These are phyloP conservation scores for Mycena vulgaris DNA, from an alignment of 768 basidiomycete genomes.

Conservation along the genomic window DNA sequence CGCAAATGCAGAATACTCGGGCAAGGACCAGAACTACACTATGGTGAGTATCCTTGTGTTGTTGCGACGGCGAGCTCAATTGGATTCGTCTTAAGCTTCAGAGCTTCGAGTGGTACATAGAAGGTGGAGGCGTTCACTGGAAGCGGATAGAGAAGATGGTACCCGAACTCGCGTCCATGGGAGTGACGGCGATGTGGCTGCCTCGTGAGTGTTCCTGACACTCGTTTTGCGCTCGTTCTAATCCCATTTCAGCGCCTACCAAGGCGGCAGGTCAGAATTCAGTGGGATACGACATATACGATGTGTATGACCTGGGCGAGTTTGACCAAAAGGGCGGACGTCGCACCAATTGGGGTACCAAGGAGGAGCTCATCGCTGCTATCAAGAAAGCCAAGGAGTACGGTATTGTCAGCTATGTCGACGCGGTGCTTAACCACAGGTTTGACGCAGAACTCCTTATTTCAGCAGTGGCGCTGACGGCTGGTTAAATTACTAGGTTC, in stretches of 20 bases:
- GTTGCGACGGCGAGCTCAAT: not conserved
- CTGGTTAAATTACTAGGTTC: conserved; percentile 55
- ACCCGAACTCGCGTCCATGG: conserved; percentile 38
- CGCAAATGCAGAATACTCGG: conserved; percentile 41
- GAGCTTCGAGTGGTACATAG: conserved; percentile 44
- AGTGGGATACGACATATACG: conserved; percentile 45
- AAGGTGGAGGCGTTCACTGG: conserved; percentile 43
- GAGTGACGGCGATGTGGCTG: conserved; percentile 45
- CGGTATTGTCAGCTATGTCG: conserved; percentile 71
- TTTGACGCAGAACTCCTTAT: conserved; percentile 58
- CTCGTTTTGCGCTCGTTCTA: not conserved
- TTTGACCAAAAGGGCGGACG: conserved; percentile 70
- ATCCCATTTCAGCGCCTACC: conserved; percentile 39
- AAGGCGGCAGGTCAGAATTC: conserved; percentile 43
- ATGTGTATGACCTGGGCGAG: conserved; percentile 55
- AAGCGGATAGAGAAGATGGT: conserved; percentile 36
- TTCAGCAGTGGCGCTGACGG: not conserved
- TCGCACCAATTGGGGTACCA: conserved; percentile 79
- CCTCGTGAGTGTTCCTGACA: conserved; percentile 31
- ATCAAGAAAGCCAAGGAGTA: conserved; percentile 65
- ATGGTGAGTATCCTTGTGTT: conserved; percentile 22
- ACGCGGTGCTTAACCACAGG: conserved; percentile 77
- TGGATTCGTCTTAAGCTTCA: conserved; percentile 29
- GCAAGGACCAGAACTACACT: conserved; percentile 40
- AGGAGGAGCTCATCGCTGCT: conserved; percentile 70